Evolutionary conservation across 164 flowering plant species (phyloP).

Genomic region (Vitis rotundifolia): DNA sequence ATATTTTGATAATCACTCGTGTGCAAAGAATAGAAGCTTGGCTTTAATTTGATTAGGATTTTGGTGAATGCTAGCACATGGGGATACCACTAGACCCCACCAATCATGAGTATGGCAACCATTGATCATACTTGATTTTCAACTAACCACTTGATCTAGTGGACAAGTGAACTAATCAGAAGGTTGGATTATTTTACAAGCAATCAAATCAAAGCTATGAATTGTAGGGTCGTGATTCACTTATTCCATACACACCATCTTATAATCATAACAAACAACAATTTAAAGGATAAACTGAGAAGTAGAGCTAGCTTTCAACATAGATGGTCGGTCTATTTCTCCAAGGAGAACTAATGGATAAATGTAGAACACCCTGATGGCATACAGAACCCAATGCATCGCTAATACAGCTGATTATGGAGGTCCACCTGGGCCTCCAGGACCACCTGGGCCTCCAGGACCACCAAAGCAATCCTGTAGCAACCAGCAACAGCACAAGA

Average conservation of each 20-base stretch:
- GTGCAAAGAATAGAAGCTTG: no score
- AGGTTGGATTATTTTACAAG: background rate
- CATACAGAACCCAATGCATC: background rate
- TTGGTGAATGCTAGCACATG: no score
- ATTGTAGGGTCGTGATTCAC: background rate
- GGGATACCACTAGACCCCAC: no score
- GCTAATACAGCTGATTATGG: background rate
- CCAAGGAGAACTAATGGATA: no score
- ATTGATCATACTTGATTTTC: no score
- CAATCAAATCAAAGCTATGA: background rate
- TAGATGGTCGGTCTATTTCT: no score
- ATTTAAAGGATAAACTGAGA: background rate
- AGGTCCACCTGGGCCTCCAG: slow-evolving; percentile 1
- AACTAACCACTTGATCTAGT: no score
- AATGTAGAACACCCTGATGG: background rate
- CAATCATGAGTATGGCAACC: no score
- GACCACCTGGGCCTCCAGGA: slow-evolving; percentile 9
- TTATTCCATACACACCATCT: background rate
- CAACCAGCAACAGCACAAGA: slow-evolving; percentile 41
- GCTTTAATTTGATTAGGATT: no score
- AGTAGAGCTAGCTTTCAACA: no score
- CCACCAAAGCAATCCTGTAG: slow-evolving; percentile 35
- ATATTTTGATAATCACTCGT: no score
- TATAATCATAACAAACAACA: background rate
- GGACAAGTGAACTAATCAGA: no score